A percentile compares a stretch with the other conserved stretches of the same genome.
Conservation (phyloP, 805 yeast genomes). For the Wickerhamomyces bovis region DNA sequence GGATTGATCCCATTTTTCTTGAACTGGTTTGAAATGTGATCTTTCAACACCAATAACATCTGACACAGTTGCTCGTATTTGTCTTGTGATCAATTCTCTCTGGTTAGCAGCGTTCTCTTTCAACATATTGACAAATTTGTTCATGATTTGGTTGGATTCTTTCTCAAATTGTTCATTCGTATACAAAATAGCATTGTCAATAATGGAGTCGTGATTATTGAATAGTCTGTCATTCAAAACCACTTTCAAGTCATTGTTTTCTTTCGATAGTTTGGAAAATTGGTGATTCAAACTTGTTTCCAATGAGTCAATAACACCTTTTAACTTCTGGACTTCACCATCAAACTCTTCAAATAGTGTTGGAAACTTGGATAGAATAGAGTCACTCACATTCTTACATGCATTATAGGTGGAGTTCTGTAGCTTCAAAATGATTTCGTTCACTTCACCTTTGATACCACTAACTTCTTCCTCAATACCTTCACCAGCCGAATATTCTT, state of each 20-base stretch:
- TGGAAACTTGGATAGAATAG: conserved; percentile 20
- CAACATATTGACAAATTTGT: conserved; percentile 16
- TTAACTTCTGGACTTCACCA: conserved; percentile 8
- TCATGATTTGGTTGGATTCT: conserved; percentile 16
- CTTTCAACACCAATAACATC: conserved; percentile 16
- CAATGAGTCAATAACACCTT: conserved; percentile 5
- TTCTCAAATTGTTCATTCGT: conserved; percentile 13
- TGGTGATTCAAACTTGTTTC: conserved; percentile 13
- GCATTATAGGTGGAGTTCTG: conserved; percentile 18
- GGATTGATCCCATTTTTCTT: conserved; percentile 16
- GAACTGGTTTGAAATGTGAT: conserved; percentile 9
- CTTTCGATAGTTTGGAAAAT: conserved; percentile 18
- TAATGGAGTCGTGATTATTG: conserved; percentile 18
- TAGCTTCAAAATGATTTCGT: conserved; percentile 9
- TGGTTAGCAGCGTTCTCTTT: conserved; percentile 16
- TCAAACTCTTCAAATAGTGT: conserved; percentile 16
- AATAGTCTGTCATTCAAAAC: conserved; percentile 18
- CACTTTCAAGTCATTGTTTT: conserved; percentile 20
- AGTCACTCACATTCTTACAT: conserved; percentile 18
- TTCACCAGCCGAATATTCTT: background rate
- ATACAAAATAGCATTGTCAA: conserved; percentile 10
- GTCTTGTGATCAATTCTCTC: conserved; percentile 10
- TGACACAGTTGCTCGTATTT: conserved; percentile 12
- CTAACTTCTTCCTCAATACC: conserved; percentile 2
- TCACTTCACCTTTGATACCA: conserved; percentile 11